phyloP scores from a whole-genome alignment of 495 filamentous ascomycete genomes.

The Hyaloscypha bicolor region DNA sequence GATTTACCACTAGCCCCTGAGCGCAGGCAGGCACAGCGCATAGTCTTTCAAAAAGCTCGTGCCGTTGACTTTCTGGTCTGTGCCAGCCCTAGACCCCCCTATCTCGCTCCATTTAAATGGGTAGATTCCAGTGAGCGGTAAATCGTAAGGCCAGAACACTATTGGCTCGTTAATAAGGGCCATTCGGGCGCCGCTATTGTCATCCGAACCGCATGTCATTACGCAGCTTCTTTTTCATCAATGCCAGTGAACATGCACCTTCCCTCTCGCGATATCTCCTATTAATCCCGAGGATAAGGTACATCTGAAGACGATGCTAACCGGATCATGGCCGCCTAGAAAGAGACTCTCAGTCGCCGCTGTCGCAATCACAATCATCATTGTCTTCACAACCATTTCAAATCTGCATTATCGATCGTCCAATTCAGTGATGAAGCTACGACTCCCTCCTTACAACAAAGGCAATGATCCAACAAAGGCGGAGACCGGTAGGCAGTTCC shows the following conservation, averaged over 20 bases:
- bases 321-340: constrained; percentile 17
- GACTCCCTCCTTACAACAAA: constrained; percentile 13
- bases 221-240: constrained; percentile 9
- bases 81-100: too few relatives aligned
- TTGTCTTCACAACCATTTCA: constrained; percentile 18
- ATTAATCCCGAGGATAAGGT: constrained; percentile 6
- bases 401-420: constrained; percentile 19
- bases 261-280: neutral
- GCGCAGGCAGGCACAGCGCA: neutral
- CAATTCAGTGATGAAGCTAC: constrained; percentile 8
- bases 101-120: too few relatives aligned
- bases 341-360: constrained; percentile 18
- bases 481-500: constrained; percentile 10
- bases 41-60: too few relatives aligned
- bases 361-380: constrained; percentile 15
- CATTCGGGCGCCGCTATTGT: constrained; percentile 1
- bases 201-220: neutral
- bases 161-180: constrained; percentile 6
- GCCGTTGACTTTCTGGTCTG: too few relatives aligned
- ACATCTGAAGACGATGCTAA: constrained; percentile 16
- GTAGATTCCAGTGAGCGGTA: neutral
- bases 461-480: constrained; percentile 11
- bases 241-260: constrained; percentile 4
- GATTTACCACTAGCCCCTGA: neutral
- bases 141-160: constrained; percentile 2